Evolutionary conservation across 139 green algal species (phyloP).

Genomic region (Tetraselmis striata): DNA sequence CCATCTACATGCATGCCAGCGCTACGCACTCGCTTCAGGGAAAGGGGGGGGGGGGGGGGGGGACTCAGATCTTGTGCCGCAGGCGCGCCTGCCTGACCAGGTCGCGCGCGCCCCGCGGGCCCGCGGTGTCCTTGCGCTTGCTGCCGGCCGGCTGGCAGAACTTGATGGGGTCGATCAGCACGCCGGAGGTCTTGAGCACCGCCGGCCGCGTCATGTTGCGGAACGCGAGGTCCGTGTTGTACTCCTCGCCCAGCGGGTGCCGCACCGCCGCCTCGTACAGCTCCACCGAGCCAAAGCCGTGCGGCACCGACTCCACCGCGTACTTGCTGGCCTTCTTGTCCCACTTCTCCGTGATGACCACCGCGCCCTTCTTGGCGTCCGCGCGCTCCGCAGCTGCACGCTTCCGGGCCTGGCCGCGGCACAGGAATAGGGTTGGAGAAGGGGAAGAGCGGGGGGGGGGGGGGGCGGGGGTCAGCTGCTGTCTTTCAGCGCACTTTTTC

Average conservation of each 20-base stretch:
- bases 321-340: slow-evolving; percentile 83
- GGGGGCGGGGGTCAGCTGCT: too few species aligned
- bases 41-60: too few species aligned
- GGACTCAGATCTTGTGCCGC: neutral
- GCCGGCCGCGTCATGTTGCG: slow-evolving; percentile 26
- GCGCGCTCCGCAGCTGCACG: slow-evolving; percentile 46
- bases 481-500: too few species aligned
- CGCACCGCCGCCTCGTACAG: slow-evolving; percentile 65
- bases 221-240: slow-evolving; percentile 77
- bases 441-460: too few species aligned
- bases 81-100: neutral
- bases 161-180: slow-evolving; percentile 66
- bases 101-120: neutral
- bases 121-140: neutral
- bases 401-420: slow-evolving; percentile 28
- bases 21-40: too few species aligned
- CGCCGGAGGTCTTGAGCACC: slow-evolving; percentile 67
- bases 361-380: slow-evolving; percentile 73
- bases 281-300: slow-evolving; percentile 32
- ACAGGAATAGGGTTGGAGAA: too few species aligned
- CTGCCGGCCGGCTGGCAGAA: slow-evolving; percentile 25
- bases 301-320: slow-evolving; percentile 44
- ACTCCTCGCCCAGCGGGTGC: slow-evolving; percentile 79
- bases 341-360: slow-evolving; percentile 83
- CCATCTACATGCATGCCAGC: too few species aligned